Evolutionary conservation across 352 stramenopile genomes (phyloP).

Genomic region (Phytopythium cucurbitacearum): DNA sequence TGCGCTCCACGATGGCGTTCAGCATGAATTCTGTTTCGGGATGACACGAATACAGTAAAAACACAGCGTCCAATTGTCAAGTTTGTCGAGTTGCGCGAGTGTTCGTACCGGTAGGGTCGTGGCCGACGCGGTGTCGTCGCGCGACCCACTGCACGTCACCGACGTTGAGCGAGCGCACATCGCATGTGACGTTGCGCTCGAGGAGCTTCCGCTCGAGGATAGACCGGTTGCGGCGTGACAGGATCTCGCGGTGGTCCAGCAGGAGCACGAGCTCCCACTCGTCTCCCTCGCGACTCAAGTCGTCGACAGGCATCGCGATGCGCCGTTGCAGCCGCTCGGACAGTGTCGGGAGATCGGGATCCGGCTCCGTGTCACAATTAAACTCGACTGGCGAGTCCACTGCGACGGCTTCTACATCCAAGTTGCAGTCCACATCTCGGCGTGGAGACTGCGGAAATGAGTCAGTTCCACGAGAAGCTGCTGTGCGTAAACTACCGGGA

Average conservation of each 20-base stretch:
- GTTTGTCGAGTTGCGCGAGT: background rate
- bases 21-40: conserved; percentile 57
- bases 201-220: conserved; percentile 81
- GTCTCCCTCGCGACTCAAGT: conserved; percentile 23
- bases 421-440: too few relatives aligned
- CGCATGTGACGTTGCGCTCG: conserved; percentile 72
- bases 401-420: too few relatives aligned
- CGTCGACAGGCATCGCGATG: background rate
- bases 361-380: background rate
- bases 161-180: conserved; percentile 70
- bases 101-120: conserved; percentile 12
- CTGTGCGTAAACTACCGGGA: conserved; percentile 16
- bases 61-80: background rate
- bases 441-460: background rate
- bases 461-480: background rate
- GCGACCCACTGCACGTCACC: conserved; percentile 81
- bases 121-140: conserved; percentile 33
- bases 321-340: background rate
- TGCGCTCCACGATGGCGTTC: conserved; percentile 82
- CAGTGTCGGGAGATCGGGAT: background rate
- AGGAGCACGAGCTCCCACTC: conserved; percentile 77
- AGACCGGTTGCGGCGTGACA: conserved; percentile 63
- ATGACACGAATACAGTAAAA: background rate
- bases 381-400: background rate
- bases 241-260: conserved; percentile 78